Evolutionary conservation across 352 stramenopile genomes (phyloP), one percentile per base, ranked within the genome.

Genomic region (Aphanomyces cochlioides): DNA sequence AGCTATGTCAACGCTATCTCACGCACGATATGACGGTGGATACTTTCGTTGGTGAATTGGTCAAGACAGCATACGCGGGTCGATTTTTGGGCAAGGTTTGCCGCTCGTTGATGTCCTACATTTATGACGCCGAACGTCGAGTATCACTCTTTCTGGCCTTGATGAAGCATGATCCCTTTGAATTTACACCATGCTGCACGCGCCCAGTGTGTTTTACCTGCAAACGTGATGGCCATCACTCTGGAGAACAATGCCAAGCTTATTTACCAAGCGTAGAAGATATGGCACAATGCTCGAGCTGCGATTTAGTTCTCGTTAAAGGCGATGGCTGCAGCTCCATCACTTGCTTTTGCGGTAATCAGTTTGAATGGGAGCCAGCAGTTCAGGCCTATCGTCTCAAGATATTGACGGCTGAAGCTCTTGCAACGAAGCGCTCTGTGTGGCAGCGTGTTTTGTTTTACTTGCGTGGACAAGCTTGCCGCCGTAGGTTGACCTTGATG

Each of bases 141-240:
- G 80, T 78, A 0, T 73, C 74, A 0, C 64, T 87, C 58, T 45
- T 84, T 66, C 61, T 85, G 1, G 76, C 77, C n/a, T 74, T 77
- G 10, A 67, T 81, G 58, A 73, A 79, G 56, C 36, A 69, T 7
- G 69, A 74, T 41, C 69, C 77, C 4, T 70, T 73, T 38, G 78
- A 66, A 1, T 59, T 60, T 53, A 85, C 80, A 7, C 60, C 65
- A 4, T 88, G 82, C 53, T 88, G 80, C 61, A 56, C 66, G 37
- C 38, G 47, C n/a, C 48, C 56, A 5, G 71, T 87, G 21, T 90
- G 82, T 56, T 90, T 85, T 69, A 79, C 77, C 58, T 90, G 82
- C 72, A 87, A 88, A 56, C 57, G 73, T 17, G 28, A 37, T 4
- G 72, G 66, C 19, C 77, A 82, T 17, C 79, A 88, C 56, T 43